Base-by-base conservation (phyloP, 2,329 filamentous ascomycete genomes). In the Fusarium robinianum region DNA sequence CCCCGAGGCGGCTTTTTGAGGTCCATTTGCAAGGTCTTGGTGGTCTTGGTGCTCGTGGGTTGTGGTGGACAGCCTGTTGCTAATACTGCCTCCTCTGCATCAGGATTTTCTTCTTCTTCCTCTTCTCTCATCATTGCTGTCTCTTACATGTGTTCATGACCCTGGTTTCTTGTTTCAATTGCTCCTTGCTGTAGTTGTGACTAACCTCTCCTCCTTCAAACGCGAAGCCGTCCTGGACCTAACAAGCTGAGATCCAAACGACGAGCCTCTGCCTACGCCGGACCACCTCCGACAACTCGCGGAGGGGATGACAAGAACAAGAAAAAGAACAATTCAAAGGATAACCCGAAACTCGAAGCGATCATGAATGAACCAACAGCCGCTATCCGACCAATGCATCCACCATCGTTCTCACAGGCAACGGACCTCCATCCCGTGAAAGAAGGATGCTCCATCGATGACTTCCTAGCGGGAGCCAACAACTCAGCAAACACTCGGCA, bases 201-300 rank as follows among this genome's bases (percentile, higher is more conserved):
- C 53, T 55, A 34, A 59, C 41, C 43, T 17, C 35, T 43, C 36
- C 21, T 9, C 34, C 26, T 39, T 40, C 21, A 23, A 30, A 43
- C 34, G n/a, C n/a, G n/a, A n/a, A 61, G 57, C 38, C 58, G 57
- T 21, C 50, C 54, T 48, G 45, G 53, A 10, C 50, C 57, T n/a
- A 61, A 62, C 32, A 62, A 61, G 41, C 41, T 62, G 15, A 59
- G 49, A 34, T 58, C 55, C 18, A 58, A 53, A 21, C 53, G 39
- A 36, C 46, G 59, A 52, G 52, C 54, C 24, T 58, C 56, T 37
- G 39, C 52, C 24, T 47, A 58, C 40, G 51, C 44, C 37, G 46
- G 48, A 35, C 37, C 46, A 24, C 40, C 50, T 14, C 27, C 48
- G 25, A 23, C 46, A 23, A 40, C 34, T 18, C 42, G n/a, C n/a